phyloP scores from a whole-genome alignment of 2,329 filamentous ascomycete genomes.

The Monosporascus sp. region DNA sequence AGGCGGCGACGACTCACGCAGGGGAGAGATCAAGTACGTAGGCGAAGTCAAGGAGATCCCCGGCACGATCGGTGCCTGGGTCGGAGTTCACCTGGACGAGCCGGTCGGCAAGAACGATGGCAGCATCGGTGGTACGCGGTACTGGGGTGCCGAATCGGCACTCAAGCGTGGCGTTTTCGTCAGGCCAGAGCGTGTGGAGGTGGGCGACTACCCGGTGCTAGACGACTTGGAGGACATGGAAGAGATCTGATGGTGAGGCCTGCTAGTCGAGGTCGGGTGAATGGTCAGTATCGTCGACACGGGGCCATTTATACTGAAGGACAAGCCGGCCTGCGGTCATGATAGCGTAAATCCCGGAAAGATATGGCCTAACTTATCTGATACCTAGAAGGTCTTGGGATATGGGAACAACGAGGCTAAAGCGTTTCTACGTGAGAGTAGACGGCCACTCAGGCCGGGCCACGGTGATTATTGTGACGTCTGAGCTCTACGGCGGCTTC shows the following conservation, averaged over 20 bases:
- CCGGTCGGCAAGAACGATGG: constrained; percentile 81
- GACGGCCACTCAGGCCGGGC: background rate
- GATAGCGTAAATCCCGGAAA: background rate
- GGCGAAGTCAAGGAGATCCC: constrained; percentile 72
- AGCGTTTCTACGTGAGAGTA: background rate
- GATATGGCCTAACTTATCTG: background rate
- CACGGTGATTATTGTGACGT: background rate
- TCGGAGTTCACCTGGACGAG: constrained; percentile 72
- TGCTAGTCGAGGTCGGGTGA: background rate
- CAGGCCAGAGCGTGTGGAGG: constrained; percentile 70
- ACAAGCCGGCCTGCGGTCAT: no score
- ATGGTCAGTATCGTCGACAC: no score
- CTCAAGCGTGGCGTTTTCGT: constrained; percentile 75
- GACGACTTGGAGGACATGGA: constrained; percentile 75
- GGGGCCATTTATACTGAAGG: no score
- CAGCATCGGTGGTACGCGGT: constrained; percentile 59
- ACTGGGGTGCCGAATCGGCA: constrained; percentile 61
- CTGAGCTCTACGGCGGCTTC: background rate
- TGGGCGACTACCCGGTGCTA: constrained; percentile 65
- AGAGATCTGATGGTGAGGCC: constrained; percentile 49
- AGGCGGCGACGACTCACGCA: constrained; percentile 60
- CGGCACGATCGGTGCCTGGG: constrained; percentile 59
- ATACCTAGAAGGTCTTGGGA: background rate
- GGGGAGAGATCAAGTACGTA: constrained; percentile 67
- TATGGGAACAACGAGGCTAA: background rate